Base-by-base conservation (phyloP, 2,329 filamentous ascomycete genomes). In the Aspergillus uvarum region DNA sequence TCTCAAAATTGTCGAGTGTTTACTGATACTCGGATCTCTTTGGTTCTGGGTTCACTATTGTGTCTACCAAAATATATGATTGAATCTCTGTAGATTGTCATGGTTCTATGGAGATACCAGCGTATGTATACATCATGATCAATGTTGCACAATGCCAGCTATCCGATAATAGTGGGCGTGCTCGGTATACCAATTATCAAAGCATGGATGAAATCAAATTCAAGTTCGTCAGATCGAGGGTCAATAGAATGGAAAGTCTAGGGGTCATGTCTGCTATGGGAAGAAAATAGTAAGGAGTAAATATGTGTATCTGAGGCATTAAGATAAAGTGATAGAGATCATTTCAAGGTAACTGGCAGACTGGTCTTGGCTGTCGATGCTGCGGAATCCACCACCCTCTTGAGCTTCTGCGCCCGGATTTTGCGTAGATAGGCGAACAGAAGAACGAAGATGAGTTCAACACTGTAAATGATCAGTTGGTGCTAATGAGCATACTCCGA, bases 391-490 rank as follows among this genome's bases (percentile, higher is more conserved):
- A 87, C 87, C 16, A 87, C 81, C 72, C 88, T 89, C 65, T 86
- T 83, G 48, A 96, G 79, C 73, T 89, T 88, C 66, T 89, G 83
- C 49, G 87, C 83, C 68, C 86, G 87, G 59, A 96, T 69, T 66
- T 87, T 86, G 66, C 87, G 86, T 56, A 97, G 72, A 69, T 95
- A 96, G 68, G 91, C 86, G 76, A 97, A 88, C 54, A 99, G 83
- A 29, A 96, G 80, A 63, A 98, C 82, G 74, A 97, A 98, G 49
- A 92, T 75, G 16, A 98, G 80, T 76, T 98, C 95, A 77, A 98
- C 91, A 67, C 91, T 92, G 56, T 10, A 26, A 14, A 55, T 16
- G 54, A 60, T 66, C 61, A 67, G 60, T 35, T 47, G 35, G 6
- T 24, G n/a, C 22, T 29, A 38, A 35, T 24, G 7, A 21, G 12